Base-by-base conservation (phyloP, 1,139 yeast species). In the Geotrichum armillariae region DNA sequence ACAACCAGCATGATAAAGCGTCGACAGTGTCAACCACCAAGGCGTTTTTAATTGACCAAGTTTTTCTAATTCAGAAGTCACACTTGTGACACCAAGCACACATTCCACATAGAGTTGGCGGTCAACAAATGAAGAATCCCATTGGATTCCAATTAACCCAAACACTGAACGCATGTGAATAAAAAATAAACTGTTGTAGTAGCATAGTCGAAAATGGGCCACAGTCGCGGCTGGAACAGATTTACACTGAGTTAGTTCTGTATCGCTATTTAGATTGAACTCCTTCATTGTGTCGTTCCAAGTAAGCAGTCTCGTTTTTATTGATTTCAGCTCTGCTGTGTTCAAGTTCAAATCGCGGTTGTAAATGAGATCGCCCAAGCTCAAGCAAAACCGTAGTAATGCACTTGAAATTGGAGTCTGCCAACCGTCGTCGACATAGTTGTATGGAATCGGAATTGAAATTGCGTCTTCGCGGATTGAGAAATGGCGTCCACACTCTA, bases 401-500 rank as follows among this genome's bases (percentile, higher is more conserved):
- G 58, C 77, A 68, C 52, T 61, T 0, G 83, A 74, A 1, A 81
- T 77, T 29, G 72, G 65, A 0, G 80, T 74, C 35, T 77, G 56
- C 85, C 86, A 80, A 46, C 73, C 78, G 58, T 80, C 84, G 47
- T 69, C 69, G 53, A 74, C 74, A 54, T 54, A 50, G 52, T 58
- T 53, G 8, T 62, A 53, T 0, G 84, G 82, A 37, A 67, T 67
- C 3, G 59, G 62, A 53, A 68, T 60, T 6, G 65, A 56, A 5
- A 67, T 61, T 11, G 66, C 66, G 43, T 77, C 79, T 31, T 73
- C 75, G 12, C 68, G 58, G 17, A 81, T 58, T 1, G 74, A 74
- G 54, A 73, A 71, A 43, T 69, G 66, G 46, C 82, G 66, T 2
- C 88, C 87, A 36, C 74, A 71, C 57, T 80, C 86, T 35, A 81